phyloP scores from a whole-genome alignment of 2,329 filamentous ascomycete genomes.

The Verticillium longisporum region DNA sequence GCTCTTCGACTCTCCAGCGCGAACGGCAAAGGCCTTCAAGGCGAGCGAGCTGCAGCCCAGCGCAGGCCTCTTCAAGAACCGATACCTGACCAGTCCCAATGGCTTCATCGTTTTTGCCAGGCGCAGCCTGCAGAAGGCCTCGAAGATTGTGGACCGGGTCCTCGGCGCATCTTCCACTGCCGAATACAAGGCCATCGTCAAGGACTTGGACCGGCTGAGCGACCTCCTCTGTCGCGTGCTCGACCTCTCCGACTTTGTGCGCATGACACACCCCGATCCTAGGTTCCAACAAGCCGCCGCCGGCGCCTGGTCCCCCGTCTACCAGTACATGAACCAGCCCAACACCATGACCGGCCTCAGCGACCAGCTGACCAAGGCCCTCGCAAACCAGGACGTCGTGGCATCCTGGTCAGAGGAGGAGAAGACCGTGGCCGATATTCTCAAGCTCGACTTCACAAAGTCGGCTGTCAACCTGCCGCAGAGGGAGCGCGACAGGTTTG shows the following conservation, averaged over 20 bases:
- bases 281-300: slow-evolving; percentile 75
- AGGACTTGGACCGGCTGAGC: slow-evolving; percentile 82
- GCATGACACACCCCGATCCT: slow-evolving; percentile 78
- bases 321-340: slow-evolving; percentile 97
- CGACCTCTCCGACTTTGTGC: slow-evolving; percentile 91
- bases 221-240: slow-evolving; percentile 93
- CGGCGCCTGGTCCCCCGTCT: slow-evolving; percentile 83
- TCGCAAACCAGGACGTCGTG: slow-evolving; percentile 63
- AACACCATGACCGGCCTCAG: slow-evolving; percentile 87
- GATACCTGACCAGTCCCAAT: slow-evolving; percentile 74
- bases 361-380: slow-evolving; percentile 67
- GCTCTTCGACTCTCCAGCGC: slow-evolving; percentile 70
- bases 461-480: slow-evolving; percentile 79
- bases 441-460: slow-evolving; percentile 74
- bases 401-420: slow-evolving; percentile 80
- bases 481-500: slow-evolving; percentile 69
- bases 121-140: slow-evolving; percentile 71
- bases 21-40: slow-evolving; percentile 60
- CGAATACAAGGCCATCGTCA: slow-evolving; percentile 69
- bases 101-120: slow-evolving; percentile 81
- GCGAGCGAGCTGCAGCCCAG: slow-evolving; percentile 36
- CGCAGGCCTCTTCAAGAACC: slow-evolving; percentile 83
- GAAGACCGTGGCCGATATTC: slow-evolving; percentile 71
- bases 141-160: slow-evolving; percentile 71
- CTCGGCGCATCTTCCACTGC: slow-evolving; percentile 60